These are phyloP conservation scores for Fagopyrum tataricum DNA, from an alignment of 148 eudicot genomes.

Conservation along the genomic window DNA sequence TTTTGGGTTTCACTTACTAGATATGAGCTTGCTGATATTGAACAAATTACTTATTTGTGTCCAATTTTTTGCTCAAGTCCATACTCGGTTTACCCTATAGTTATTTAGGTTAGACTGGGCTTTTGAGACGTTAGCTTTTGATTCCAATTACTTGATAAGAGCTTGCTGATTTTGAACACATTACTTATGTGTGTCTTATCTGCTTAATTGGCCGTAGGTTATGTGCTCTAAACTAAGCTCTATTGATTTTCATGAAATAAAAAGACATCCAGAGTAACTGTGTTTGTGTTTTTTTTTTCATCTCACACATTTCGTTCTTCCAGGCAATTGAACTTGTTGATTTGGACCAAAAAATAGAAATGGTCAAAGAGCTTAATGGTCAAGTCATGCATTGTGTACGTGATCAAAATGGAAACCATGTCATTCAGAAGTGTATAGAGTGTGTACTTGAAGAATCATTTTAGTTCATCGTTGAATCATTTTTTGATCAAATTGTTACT, in stretches of 20 bases:
- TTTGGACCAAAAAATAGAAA: constrained; percentile 89
- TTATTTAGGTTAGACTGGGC: no score
- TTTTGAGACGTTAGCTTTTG: no score
- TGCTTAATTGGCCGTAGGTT: not conserved
- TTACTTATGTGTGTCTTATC: no score
- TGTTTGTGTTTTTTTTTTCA: not conserved
- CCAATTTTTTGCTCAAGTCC: no score
- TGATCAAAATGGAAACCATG: constrained; percentile 99
- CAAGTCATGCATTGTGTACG: constrained; percentile 92
- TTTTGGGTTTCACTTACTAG: not conserved
- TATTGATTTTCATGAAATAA: not conserved
- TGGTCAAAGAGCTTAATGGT: constrained; percentile 93
- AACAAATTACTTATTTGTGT: no score
- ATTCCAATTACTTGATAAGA: no score
- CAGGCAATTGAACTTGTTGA: constrained; percentile 99
- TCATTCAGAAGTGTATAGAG: constrained; percentile 95
- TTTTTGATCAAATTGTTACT: constrained; percentile 85
- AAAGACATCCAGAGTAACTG: not conserved
- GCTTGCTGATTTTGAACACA: not conserved
- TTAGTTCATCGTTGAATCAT: constrained; percentile 78
- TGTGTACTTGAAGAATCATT: constrained; percentile 93
- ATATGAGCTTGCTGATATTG: not conserved
- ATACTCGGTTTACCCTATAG: no score
- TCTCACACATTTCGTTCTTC: not conserved
- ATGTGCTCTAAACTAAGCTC: not conserved